Evolutionary conservation across 495 filamentous ascomycete genomes (phyloP).

Genomic region (Neurospora sp.): DNA sequence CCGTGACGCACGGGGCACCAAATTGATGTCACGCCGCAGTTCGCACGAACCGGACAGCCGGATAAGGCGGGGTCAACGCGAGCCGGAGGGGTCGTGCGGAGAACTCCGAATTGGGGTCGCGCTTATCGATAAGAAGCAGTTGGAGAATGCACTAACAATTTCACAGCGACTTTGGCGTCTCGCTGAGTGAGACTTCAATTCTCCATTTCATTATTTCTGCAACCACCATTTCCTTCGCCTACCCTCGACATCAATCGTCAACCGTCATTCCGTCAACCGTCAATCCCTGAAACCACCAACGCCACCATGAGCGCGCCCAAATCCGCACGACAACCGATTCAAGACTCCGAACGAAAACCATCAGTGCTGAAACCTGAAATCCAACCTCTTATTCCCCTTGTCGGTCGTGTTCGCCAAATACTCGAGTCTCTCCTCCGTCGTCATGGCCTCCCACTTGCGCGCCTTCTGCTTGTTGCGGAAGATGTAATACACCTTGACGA

Average conservation of each 20-base stretch:
- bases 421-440: slow-evolving; percentile 43
- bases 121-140: not conserved
- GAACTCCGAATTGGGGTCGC: not conserved
- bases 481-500: slow-evolving; percentile 54
- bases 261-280: not conserved
- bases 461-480: slow-evolving; percentile 41
- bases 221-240: not conserved
- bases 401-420: slow-evolving; percentile 61
- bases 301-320: not conserved
- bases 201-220: not conserved
- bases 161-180: not conserved
- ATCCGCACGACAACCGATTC: not conserved
- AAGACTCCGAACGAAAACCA: not conserved
- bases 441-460: slow-evolving; percentile 52
- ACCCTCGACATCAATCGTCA: not conserved
- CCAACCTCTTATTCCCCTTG: slow-evolving; percentile 65
- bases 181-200: not conserved
- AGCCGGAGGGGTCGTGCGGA: not conserved
- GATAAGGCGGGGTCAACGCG: not conserved
- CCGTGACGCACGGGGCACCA: not conserved
- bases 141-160: not conserved
- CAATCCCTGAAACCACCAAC: not conserved
- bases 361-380: slow-evolving; percentile 42
- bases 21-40: not conserved
- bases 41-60: not conserved